Percentiles rank a stretch among this genome's conserved stretches.
phyloP scores from a whole-genome alignment of 2,329 filamentous ascomycete genomes.

The Pseudocercospora ulei region DNA sequence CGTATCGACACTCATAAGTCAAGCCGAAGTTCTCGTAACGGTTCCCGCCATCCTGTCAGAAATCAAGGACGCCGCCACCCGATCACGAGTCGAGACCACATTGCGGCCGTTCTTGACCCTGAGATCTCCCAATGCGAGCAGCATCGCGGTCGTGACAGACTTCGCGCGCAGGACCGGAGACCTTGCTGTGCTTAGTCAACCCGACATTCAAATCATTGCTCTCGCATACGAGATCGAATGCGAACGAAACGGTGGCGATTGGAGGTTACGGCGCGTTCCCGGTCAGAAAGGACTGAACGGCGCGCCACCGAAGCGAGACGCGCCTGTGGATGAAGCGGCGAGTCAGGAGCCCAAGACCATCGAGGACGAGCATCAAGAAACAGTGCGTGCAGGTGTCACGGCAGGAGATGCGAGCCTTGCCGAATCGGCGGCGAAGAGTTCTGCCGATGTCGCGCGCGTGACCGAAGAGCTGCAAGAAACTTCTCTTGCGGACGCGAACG shows the following conservation, averaged over 20 bases:
- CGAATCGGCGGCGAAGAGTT: too few species aligned
- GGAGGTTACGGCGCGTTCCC: conserved; percentile 67
- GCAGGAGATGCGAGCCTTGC: too few species aligned
- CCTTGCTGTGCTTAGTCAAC: conserved; percentile 71
- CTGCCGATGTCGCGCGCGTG: too few species aligned
- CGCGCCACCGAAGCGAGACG: conserved; percentile 45
- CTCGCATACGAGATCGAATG: conserved; percentile 91
- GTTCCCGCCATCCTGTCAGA: conserved; percentile 78
- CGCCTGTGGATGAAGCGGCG: conserved; percentile 23
- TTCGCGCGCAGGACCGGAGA: conserved; percentile 89
- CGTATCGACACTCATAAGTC: conserved; percentile 67
- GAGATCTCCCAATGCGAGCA: conserved; percentile 62
- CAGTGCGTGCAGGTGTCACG: too few species aligned
- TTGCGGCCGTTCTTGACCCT: conserved; percentile 76
- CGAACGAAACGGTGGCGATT: conserved; percentile 80
- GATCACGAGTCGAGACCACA: conserved; percentile 70
- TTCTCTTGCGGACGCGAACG: background rate
- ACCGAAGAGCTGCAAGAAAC: background rate
- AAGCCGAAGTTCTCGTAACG: conserved; percentile 69
- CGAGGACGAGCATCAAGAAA: too few species aligned
- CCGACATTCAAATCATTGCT: conserved; percentile 82
- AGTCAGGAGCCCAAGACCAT: background rate
- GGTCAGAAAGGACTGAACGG: conserved; percentile 72
- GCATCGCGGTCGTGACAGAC: conserved; percentile 66
- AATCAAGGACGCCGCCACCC: conserved; percentile 73